These are phyloP conservation scores for Microbotryum violaceum DNA, from an alignment of 1,284 basidiomycete species.

Conservation along the genomic window DNA sequence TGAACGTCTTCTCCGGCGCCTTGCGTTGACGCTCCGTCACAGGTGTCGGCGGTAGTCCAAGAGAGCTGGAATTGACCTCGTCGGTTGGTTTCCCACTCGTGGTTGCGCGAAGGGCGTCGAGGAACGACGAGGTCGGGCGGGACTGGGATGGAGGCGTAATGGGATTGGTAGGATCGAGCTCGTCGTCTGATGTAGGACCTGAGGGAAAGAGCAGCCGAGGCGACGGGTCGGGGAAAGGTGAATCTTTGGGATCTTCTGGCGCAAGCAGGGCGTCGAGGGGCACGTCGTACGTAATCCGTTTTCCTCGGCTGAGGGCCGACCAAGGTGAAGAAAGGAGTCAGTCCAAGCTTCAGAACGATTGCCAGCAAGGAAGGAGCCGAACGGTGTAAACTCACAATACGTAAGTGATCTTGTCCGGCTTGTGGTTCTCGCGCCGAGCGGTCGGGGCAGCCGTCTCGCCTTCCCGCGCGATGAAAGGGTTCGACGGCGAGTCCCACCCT, in stretches of 20 bases:
- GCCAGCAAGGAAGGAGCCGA: not conserved
- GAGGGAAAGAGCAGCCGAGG: conserved; percentile 1
- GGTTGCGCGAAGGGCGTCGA: not conserved
- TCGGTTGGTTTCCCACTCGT: not conserved
- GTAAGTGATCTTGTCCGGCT: not conserved
- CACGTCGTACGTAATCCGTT: conserved; percentile 1
- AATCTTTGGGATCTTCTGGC: not conserved
- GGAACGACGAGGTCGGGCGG: not conserved
- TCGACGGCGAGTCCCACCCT: not conserved
- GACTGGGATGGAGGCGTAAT: not conserved
- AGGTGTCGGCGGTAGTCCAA: not conserved
- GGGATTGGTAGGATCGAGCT: not conserved
- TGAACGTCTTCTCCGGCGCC: not conserved
- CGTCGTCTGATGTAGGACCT: not conserved
- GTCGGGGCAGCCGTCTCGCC: not conserved
- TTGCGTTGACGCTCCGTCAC: not conserved
- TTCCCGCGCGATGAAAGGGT: conserved; percentile 1
- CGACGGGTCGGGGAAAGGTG: not conserved
- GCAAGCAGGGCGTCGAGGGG: conserved; percentile 1
- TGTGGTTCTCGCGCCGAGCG: not conserved
- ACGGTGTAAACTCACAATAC: not conserved
- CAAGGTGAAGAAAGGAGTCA: not conserved
- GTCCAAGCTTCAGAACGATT: not conserved
- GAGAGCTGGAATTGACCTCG: not conserved
- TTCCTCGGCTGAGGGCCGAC: not conserved